Evolutionary conservation across 345 rosid genomes (phyloP).

Genomic region (Stellera chamaejasme): DNA sequence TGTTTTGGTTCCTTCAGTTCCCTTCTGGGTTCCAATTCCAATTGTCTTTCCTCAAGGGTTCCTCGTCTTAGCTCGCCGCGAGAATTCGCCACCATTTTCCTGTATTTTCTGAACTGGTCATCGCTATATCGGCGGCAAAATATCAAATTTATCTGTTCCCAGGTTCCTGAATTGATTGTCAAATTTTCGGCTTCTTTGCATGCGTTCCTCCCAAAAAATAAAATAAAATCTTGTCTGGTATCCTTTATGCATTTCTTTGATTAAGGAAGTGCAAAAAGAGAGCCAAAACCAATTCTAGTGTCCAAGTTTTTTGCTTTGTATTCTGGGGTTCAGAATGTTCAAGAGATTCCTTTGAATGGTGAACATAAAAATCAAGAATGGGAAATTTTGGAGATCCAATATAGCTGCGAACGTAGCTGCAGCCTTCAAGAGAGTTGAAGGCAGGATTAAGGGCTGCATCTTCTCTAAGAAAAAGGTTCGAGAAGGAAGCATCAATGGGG

Average conservation of each 20-base stretch:
- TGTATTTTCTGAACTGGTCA: no score
- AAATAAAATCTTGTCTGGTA: no score
- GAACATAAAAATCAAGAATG: background rate
- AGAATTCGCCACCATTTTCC: no score
- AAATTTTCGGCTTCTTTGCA: background rate
- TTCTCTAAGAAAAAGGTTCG: conserved; percentile 57
- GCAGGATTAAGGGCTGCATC: conserved; percentile 65
- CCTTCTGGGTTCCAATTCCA: conserved; percentile 10
- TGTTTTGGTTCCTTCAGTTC: conserved; percentile 13
- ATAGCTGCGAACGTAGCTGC: background rate
- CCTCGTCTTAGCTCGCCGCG: background rate
- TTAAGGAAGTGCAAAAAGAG: no score
- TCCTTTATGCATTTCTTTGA: no score
- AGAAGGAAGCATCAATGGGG: conserved; percentile 23
- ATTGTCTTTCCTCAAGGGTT: background rate
- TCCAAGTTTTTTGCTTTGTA: no score
- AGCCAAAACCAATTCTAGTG: no score
- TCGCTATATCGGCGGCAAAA: no score
- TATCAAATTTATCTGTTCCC: no score
- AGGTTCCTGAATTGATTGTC: background rate
- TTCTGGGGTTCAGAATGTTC: background rate
- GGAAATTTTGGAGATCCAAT: conserved; percentile 4
- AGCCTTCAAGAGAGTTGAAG: background rate
- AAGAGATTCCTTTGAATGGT: conserved; percentile 2
- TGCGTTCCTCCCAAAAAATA: no score